These are phyloP conservation scores for Paecilomyces dactylethromorphus DNA, from an alignment of 2,329 filamentous ascomycete genomes.

Conservation along the genomic window DNA sequence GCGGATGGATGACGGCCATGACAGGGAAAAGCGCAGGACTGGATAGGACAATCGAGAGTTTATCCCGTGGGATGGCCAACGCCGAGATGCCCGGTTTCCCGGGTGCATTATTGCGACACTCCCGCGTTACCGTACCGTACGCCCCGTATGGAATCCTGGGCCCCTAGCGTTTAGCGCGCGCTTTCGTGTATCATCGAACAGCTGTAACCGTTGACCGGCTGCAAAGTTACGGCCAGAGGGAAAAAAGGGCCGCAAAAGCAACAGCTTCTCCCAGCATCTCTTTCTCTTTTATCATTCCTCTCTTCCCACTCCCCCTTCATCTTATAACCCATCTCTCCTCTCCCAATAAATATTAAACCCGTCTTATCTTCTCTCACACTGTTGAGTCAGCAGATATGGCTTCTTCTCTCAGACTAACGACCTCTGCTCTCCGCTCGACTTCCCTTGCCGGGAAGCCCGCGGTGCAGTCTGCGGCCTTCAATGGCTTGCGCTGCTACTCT, in stretches of 20 bases:
- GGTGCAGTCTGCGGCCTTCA: slow-evolving; percentile 67
- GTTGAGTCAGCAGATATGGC: slow-evolving; percentile 59
- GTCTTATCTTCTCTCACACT: slow-evolving; percentile 18
- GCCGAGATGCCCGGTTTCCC: neutral
- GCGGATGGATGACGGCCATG: neutral
- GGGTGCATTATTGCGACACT: neutral
- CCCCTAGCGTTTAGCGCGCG: slow-evolving; percentile 9
- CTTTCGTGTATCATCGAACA: slow-evolving; percentile 13
- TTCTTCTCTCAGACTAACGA: slow-evolving; percentile 72
- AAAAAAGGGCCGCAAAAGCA: slow-evolving; percentile 26
- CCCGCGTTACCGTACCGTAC: slow-evolving; percentile 20
- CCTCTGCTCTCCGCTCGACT: slow-evolving; percentile 73
- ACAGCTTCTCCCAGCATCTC: slow-evolving; percentile 26
- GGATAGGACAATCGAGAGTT: neutral
- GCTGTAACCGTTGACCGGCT: slow-evolving; percentile 7
- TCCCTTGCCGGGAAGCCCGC: slow-evolving; percentile 61
- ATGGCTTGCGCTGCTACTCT: slow-evolving; percentile 83
- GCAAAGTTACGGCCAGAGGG: slow-evolving; percentile 26
- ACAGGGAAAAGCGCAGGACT: neutral
- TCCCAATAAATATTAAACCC: slow-evolving; percentile 26
- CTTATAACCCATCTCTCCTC: slow-evolving; percentile 10
- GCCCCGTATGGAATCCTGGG: slow-evolving; percentile 4
- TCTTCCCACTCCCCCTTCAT: slow-evolving; percentile 18
- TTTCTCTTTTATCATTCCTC: slow-evolving; percentile 30
- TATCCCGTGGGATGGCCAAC: neutral